A percentile compares a stretch with the other conserved stretches of the same genome.
These are phyloP conservation scores for Akanthomyces muscarius DNA, from an alignment of 2,329 filamentous ascomycete species.

Conservation along the genomic window DNA sequence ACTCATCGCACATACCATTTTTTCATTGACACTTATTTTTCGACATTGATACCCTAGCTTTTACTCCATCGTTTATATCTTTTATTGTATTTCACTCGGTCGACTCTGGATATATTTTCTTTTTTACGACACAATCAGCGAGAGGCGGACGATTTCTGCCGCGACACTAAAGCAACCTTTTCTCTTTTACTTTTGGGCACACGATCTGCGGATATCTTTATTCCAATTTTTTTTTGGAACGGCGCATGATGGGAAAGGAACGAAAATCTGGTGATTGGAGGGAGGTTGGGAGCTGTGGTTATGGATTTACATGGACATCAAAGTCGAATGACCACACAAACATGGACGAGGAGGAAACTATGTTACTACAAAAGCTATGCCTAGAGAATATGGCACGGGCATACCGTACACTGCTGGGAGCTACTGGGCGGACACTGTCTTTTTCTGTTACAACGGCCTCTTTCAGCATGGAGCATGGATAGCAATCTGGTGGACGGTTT, in stretches of 20 bases:
- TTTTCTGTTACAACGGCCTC: background rate
- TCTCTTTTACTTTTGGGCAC: conserved; percentile 6
- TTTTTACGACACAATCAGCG: conserved; percentile 11
- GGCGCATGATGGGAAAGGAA: conserved; percentile 7
- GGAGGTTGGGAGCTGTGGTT: background rate
- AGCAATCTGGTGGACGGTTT: background rate
- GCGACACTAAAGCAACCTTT: background rate
- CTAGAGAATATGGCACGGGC: background rate
- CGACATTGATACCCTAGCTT: conserved; percentile 21
- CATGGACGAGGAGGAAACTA: background rate
- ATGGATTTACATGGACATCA: background rate
- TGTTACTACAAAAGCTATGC: background rate
- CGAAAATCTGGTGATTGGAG: background rate
- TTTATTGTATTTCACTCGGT: conserved; percentile 10
- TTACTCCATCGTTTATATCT: conserved; percentile 16
- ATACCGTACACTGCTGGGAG: background rate
- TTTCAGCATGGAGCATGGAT: background rate
- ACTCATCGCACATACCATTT: conserved; percentile 21
- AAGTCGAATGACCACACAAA: background rate
- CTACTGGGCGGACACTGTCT: background rate
- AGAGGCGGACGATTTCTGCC: background rate
- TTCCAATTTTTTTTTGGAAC: conserved; percentile 4
- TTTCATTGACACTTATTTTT: conserved; percentile 20
- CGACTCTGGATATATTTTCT: conserved; percentile 18
- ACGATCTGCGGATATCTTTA: conserved; percentile 10